Conservation (phyloP, 164 flowering plant genomes). For the Magnolia officinalis region DNA sequence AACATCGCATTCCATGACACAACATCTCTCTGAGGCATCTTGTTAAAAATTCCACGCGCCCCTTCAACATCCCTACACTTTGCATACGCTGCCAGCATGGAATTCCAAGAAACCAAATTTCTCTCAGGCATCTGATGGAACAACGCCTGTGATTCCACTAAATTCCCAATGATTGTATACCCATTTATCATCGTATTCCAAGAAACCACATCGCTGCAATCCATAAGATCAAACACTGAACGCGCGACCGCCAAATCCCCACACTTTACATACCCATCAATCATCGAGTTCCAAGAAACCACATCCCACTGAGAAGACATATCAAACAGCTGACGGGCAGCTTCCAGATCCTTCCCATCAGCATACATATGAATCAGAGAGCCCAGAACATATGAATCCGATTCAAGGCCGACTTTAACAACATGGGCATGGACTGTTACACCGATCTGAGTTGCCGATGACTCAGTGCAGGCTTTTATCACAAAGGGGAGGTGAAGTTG, state of each 20-base stretch:
- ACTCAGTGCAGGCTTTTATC: constrained; percentile 27
- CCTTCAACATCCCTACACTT: constrained; percentile 29
- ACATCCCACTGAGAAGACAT: constrained; percentile 16
- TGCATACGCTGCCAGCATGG: constrained; percentile 32
- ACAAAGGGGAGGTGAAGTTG: constrained; percentile 35
- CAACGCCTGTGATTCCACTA: constrained; percentile 23
- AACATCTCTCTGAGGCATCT: constrained; percentile 29
- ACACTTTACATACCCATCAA: constrained; percentile 31
- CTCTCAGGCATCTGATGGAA: constrained; percentile 31
- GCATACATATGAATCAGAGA: constrained; percentile 36
- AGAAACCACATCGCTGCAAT: constrained; percentile 26
- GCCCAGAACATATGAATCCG: constrained; percentile 29
- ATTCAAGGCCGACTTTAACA: constrained; percentile 19
- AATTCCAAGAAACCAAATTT: constrained; percentile 37
- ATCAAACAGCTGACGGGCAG: constrained; percentile 29
- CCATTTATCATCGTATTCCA: constrained; percentile 39
- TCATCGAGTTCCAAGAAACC: constrained; percentile 36
- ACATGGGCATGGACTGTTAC: constrained; percentile 28
- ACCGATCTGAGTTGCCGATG: constrained; percentile 14
- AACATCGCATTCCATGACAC: constrained; percentile 35
- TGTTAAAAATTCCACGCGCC: constrained; percentile 17
- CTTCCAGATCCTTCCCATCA: constrained; percentile 15
- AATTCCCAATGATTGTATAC: constrained; percentile 21
- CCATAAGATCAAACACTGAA: constrained; percentile 23
- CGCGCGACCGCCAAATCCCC: constrained; percentile 22